Base-by-base conservation (phyloP, 352 stramenopile genomes). In the Pythium scleroteichum region DNA sequence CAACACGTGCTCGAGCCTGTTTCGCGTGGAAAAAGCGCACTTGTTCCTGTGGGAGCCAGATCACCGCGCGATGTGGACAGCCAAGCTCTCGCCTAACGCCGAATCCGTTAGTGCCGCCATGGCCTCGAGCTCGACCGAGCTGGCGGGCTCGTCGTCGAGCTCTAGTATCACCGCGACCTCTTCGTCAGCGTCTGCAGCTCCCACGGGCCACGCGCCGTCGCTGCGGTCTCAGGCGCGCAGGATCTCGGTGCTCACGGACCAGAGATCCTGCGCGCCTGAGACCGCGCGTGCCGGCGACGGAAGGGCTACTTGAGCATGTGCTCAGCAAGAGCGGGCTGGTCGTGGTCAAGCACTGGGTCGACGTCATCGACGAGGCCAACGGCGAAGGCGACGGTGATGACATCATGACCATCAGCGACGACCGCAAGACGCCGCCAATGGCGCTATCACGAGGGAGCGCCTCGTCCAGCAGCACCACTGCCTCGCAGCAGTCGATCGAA, bases 1-100 rank as follows among this genome's bases (percentile, higher is more conserved):
- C 73, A 92, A 92, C 40, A 78, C 82, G 20, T 87, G 77, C 41
- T 66, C 76, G 38, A 77, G 67, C 50, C 87, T 89, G 42, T 92
- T 89, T 56, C 65, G 69, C 27, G 75, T 84, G 23, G 69, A 83
- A 9, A 87, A 81, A 7, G 78, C 80, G 0, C 80, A 92, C 26
- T 51, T 92, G 24, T 92, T 80, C 23, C 60, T 92, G 5, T 89
- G 77, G 71, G 82, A 87, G 20, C 51, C 68, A 19, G 71, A 73
- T 24, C 65, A 74, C 26, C 65, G 73, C 4, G 62, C 73, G 40
- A 87, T 92, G 78, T 92, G 82, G 79, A 85, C 78, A 9, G 80
- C 82, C 35, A 92, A 90, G 59, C 69, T 92, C 23, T 72, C 68
- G 0, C 74, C 79, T 1, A 63, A 60, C 19, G 65, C 65, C 0